Base-by-base conservation (phyloP, 1,139 yeast species). In the Debaryomycetaceae sp. region DNA sequence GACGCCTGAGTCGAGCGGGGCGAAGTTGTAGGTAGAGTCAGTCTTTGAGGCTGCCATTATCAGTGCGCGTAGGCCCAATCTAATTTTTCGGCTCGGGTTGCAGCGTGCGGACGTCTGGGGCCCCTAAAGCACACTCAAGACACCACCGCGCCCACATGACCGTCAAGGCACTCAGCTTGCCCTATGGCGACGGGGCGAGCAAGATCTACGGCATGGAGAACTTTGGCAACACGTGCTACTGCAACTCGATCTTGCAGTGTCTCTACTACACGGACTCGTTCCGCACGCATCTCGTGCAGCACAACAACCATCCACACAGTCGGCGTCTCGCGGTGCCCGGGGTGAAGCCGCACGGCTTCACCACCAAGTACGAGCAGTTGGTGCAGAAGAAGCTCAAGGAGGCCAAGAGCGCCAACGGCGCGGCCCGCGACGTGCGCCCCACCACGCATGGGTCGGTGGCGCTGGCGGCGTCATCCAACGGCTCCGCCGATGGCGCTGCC, bases 191-290 rank as follows among this genome's bases (percentile, higher is more conserved):
- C 51, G 89, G 88, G 1, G 61, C 78, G 10, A 63, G 71, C 37
- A 82, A 88, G 56, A 73, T 88, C 24, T 91, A 81, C 57, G 98
- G 98, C 4, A 79, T 89, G 76, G 97, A 91, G 54, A 91, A 91
- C 56, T 89, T 88, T 53, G 96, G 97, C 19, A 81, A 84, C 53
- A 89, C 95, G 0, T 89, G 98, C 58, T 91, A 91, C 56, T 86
- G 95, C 56, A 91, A 91, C 49, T 86, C 96, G 7, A 83, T 91
- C 17, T 60, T 91, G 18, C 98, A 91, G 54, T 86, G 95, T 45
- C 70, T 91, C 15, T 91, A 75, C 60, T 81, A 83, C 53, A 71
- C 91, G 2, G 73, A 74, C 27, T 71, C 68, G 17, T 86, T 91
- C 46, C 69, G 97, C 29, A 60, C 66, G 17, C 69, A 71, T 31